Base-by-base conservation (phyloP, 805 yeast species). In the Kockiozyma suomiensis region DNA sequence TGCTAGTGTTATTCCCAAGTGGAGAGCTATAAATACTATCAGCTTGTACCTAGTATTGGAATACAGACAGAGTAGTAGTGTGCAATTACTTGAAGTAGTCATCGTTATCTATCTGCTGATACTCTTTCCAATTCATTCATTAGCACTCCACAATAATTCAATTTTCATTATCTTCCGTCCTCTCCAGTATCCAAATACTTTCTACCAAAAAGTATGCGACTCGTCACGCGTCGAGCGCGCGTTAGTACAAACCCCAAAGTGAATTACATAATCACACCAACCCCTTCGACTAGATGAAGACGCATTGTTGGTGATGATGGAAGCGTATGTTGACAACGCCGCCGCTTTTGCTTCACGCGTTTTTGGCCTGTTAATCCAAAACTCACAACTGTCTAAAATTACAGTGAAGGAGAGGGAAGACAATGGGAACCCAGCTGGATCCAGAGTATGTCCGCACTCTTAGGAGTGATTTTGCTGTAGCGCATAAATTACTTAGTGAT, bases 401-500 rank as follows among this genome's bases (percentile, higher is more conserved):
- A 12, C 19, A n/a, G 41, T 12, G 4, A 32, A n/a, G 5, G 15
- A 35, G 28, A 12, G 12, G 41, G 26, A 33, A n/a, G 7, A 17
- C 10, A 17, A 10, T 15, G 21, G 33, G 10, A 30, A 30, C 51
- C 32, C 50, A 33, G 42, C 45, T 19, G 43, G 45, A 53, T 53
- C 25, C 45, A n/a, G 42, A 21, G 25, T 49, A 33, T 25, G 10
- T 37, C n/a, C n/a, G 17, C 7, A 25, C 12, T 2, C 50, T 52
- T 65, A 30, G 50, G 26, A 26, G 46, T 25, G 70, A 70, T 13
- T 68, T 82, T 30, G 69, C 79, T 23, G 72, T 70, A 42, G 80
- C 87, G 1, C 74, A 79, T 3, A 62, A 65, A 26, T 75, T 77
- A 3, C 75, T 90, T 19, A 72, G 83, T 1, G 81, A 82, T 35